phyloP scores from a whole-genome alignment of 2,329 filamentous ascomycete species.

The Pestalotiopsis sp. region DNA sequence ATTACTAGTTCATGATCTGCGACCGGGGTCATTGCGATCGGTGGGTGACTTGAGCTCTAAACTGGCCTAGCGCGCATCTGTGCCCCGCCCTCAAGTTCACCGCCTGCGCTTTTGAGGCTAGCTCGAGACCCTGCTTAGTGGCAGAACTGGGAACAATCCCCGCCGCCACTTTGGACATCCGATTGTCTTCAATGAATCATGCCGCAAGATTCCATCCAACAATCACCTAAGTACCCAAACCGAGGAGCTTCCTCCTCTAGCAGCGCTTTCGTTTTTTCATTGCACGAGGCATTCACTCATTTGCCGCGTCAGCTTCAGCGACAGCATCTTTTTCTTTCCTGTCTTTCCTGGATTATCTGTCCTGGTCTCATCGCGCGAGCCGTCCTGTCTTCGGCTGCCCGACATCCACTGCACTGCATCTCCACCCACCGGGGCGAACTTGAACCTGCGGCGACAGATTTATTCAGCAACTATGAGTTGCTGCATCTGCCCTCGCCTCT shows the following conservation, averaged over 20 bases:
- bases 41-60: no score
- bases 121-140: background rate
- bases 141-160: background rate
- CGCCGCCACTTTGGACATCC: background rate
- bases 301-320: no score
- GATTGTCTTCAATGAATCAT: no score
- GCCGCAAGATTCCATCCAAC: no score
- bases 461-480: slow-evolving; percentile 4
- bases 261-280: no score
- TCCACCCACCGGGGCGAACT: background rate
- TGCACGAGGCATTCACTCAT: no score
- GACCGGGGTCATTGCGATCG: background rate
- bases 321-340: no score
- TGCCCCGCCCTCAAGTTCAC: background rate
- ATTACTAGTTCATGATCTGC: no score
- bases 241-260: no score
- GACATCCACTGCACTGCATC: background rate
- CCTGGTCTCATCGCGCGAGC: background rate
- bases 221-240: no score
- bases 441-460: background rate
- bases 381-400: background rate
- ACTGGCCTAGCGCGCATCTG: no score
- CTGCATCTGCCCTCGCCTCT: background rate
- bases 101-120: background rate
- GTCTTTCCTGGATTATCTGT: background rate